phyloP scores from a whole-genome alignment of 495 filamentous ascomycete species.

The Lophiostoma macrostomum region DNA sequence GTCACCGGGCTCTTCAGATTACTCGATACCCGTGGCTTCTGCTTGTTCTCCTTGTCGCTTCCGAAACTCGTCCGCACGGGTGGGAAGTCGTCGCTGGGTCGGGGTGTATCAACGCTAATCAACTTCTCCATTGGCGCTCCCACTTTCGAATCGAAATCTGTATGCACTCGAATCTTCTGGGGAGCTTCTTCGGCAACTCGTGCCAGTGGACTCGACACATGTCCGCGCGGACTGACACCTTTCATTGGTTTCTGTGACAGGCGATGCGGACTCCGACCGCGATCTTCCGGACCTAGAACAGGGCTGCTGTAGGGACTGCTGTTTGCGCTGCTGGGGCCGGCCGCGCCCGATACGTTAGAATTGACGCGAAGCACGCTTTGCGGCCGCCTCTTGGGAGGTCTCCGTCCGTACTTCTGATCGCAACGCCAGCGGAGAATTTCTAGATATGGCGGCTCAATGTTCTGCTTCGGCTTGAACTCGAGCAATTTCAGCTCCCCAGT shows the following conservation, averaged over 20 bases:
- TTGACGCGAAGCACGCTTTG: constrained; percentile 35
- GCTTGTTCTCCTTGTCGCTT: constrained; percentile 35
- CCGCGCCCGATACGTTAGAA: constrained; percentile 32
- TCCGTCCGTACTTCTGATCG: constrained; percentile 88
- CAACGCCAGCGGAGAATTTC: constrained; percentile 91
- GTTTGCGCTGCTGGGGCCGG: constrained; percentile 18
- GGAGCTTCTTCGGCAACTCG: constrained; percentile 42
- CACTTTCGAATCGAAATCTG: constrained; percentile 16
- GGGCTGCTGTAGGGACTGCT: constrained; percentile 42
- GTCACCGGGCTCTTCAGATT: constrained; percentile 17
- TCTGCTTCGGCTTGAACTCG: constrained; percentile 75
- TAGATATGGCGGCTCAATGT: constrained; percentile 89
- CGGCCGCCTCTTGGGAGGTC: constrained; percentile 32
- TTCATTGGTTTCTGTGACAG: constrained; percentile 36
- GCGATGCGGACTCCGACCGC: constrained; percentile 42
- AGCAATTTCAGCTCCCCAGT: constrained; percentile 83
- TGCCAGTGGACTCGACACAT: constrained; percentile 42
- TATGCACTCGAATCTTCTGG: constrained; percentile 33
- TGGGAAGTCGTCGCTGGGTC: constrained; percentile 32
- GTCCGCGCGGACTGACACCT: constrained; percentile 37
- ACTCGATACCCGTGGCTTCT: constrained; percentile 23
- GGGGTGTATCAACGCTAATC: constrained; percentile 39
- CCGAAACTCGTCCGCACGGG: constrained; percentile 17
- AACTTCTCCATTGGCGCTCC: constrained; percentile 35
- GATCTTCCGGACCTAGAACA: constrained; percentile 32